Evolutionary conservation across 306 rosid genomes (phyloP).

Genomic region (Trifolium pratense): DNA sequence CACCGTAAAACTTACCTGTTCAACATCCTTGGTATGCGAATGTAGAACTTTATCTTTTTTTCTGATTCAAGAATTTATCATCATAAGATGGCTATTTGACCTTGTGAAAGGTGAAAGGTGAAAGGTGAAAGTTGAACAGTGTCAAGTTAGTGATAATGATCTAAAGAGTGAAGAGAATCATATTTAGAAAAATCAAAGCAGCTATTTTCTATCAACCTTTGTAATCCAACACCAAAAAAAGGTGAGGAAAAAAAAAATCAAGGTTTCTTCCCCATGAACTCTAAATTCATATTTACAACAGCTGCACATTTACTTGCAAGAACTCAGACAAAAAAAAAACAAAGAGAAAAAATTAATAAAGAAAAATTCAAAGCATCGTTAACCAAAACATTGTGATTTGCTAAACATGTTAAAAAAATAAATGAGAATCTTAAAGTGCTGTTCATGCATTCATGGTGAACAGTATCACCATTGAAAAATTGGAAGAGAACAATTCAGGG

Average conservation of each 20-base stretch:
- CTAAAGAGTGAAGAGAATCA: too few relatives aligned
- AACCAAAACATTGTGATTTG: conserved; percentile 19
- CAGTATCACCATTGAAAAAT: conserved; percentile 17
- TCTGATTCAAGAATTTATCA: too few relatives aligned
- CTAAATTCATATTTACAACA: neutral
- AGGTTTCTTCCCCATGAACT: neutral
- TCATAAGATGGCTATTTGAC: neutral
- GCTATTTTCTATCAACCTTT: too few relatives aligned
- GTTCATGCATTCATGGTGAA: conserved; percentile 8
- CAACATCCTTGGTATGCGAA: neutral
- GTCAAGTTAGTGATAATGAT: neutral
- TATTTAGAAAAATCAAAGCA: too few relatives aligned
- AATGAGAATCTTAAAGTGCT: conserved; percentile 3
- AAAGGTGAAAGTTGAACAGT: neutral
- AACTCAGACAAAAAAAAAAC: neutral
- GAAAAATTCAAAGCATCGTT: neutral
- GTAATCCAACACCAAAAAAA: too few relatives aligned
- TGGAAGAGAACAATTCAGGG: conserved; percentile 17
- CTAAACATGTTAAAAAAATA: neutral
- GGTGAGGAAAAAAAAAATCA: too few relatives aligned
- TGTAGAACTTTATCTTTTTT: neutral
- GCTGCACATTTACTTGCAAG: neutral
- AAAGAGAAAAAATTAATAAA: neutral
- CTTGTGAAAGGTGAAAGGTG: neutral
- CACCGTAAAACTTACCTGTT: neutral